phyloP scores from a whole-genome alignment of 2,329 filamentous ascomycete genomes.

The Fusarium proliferatum region DNA sequence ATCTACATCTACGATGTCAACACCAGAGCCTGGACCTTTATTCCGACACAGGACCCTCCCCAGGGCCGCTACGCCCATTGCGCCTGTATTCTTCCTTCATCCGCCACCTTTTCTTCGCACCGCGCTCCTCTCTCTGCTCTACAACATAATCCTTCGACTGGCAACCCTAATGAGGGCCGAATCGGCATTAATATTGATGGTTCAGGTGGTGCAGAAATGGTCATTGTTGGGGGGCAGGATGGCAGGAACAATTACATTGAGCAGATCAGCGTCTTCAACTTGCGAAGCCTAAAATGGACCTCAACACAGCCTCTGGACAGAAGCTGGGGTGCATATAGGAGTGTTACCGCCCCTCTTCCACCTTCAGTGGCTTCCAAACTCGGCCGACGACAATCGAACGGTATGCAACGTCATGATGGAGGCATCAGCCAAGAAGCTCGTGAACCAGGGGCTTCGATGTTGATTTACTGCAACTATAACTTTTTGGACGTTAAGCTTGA shows the following conservation, averaged over 20 bases:
- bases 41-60: conserved; percentile 82
- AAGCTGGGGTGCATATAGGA: conserved; percentile 95
- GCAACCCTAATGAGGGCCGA: conserved; percentile 86
- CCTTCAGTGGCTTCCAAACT: conserved; percentile 73
- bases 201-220: conserved; percentile 93
- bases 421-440: conserved; percentile 64
- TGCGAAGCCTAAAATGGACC: conserved; percentile 95
- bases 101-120: conserved; percentile 85
- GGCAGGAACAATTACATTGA: conserved; percentile 99
- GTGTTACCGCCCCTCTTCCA: conserved; percentile 87
- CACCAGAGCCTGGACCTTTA: conserved; percentile 84
- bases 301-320: conserved; percentile 87
- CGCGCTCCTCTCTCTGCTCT: conserved; percentile 87
- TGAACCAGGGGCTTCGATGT: conserved; percentile 77
- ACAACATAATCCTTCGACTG: conserved; percentile 85
- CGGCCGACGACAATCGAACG: conserved; percentile 66
- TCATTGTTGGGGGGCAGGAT: conserved; percentile 96
- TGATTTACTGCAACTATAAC: conserved; percentile 99
- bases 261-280: conserved; percentile 97
- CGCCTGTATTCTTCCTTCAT: conserved; percentile 89
- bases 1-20: conserved; percentile 94
- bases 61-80: conserved; percentile 98
- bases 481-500: conserved; percentile 97
- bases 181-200: conserved; percentile 92
- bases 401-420: conserved; percentile 55